Evolutionary conservation across 169 alveolate genomes (phyloP).

Genomic region (Cyclospora cayetanensis): DNA sequence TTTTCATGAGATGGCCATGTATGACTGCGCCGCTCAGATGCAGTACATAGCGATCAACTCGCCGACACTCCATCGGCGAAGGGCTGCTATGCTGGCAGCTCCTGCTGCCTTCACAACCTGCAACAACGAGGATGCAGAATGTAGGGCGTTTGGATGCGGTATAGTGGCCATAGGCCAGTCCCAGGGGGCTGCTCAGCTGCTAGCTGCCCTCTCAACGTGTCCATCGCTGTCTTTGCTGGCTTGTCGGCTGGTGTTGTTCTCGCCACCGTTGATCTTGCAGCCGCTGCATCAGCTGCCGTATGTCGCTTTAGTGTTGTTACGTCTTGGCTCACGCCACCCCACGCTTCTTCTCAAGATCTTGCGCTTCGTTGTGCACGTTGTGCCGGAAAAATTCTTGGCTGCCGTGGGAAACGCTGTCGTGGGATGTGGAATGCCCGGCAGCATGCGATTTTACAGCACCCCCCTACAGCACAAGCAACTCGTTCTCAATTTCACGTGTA

Average conservation of each 20-base stretch:
- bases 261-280: conserved; percentile 67
- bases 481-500: conserved; percentile 56
- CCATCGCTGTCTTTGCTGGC: conserved; percentile 29
- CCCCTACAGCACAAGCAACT: conserved; percentile 59
- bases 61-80: background rate
- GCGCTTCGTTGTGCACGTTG: background rate
- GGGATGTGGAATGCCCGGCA: background rate
- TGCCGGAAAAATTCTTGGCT: conserved; percentile 49
- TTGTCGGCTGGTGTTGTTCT: conserved; percentile 40
- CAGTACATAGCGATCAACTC: conserved; percentile 25
- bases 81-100: background rate
- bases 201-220: conserved; percentile 4
- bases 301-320: conserved; percentile 52
- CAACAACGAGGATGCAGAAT: background rate
- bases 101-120: background rate
- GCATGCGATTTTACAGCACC: conserved; percentile 68
- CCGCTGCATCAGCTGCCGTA: conserved; percentile 59
- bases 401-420: conserved; percentile 59
- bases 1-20: conserved; percentile 59
- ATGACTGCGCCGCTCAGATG: conserved; percentile 61
- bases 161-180: conserved; percentile 67
- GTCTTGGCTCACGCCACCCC: conserved; percentile 46
- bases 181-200: conserved; percentile 71
- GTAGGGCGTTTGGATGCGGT: conserved; percentile 33
- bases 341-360: conserved; percentile 33